Evolutionary conservation across 306 rosid genomes (phyloP), one percentile per base, ranked within the genome.

Genomic region (Benincasa hispida): DNA sequence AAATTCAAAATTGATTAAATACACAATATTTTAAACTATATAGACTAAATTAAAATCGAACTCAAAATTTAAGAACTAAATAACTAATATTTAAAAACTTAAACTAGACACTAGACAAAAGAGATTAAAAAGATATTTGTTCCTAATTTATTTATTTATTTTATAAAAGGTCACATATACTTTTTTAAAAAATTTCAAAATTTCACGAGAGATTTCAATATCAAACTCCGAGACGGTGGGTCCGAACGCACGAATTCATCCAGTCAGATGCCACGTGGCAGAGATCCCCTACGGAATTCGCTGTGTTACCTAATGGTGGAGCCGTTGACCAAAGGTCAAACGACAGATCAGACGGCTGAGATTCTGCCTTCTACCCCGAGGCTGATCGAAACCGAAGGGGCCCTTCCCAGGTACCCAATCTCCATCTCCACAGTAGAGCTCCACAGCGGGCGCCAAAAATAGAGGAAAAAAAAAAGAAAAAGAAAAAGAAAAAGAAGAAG

Each of bases 381-480:
- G 19, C 60, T 50, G 61, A 72, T 51, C 27, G 47, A 50, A 45
- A 72, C 59, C 56, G 53, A 25, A 45, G 15, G 51, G 56, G 75
- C 39, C 75, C 75, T 22, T 25, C 17, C n/a, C 74, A 42, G 65
- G 48, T 41, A 58, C 60, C 83, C 76, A 77, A 83, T 42, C 79
- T 84, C 79, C 83, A 84, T 65, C 84, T 73, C 85, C 37, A 60
- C 77, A 77, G 25, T 42, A 4, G 50, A 66, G 74, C 32, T 67
- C 54, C 72, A 60, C 72, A 35, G 79, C 81, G 87, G 92, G 98
- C 98, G 98, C 98, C 93, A 92, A 92, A 88, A 76, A 22, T n/a
- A n/a, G 14, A 12, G 21, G 6, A 41, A 37, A 5, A 39, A 22
- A 25, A 81, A 77, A 80, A 54, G 72, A 65, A 78, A 78, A 81